Conservation (phyloP, 1,284 basidiomycete genomes). For the Tremellales sp. region DNA sequence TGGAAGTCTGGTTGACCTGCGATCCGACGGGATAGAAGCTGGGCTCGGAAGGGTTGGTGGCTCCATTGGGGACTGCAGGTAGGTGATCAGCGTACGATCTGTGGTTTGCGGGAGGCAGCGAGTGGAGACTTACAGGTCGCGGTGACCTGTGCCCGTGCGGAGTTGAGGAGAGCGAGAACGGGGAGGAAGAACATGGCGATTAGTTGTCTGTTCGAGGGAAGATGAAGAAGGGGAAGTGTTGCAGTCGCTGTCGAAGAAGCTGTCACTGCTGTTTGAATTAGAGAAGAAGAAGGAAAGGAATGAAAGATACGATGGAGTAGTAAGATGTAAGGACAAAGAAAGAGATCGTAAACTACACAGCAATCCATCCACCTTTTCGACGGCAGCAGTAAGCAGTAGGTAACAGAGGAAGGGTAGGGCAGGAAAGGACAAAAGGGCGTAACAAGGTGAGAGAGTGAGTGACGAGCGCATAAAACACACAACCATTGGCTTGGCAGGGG, state of each 20-base stretch:
- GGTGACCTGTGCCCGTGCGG: conserved; percentile 32
- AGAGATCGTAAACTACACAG: not conserved
- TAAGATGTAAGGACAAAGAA: not conserved
- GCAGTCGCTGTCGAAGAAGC: not conserved
- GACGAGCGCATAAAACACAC: not conserved
- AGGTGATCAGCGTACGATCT: not conserved
- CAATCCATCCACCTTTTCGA: not conserved
- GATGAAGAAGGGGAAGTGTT: not conserved
- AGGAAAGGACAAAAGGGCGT: not conserved
- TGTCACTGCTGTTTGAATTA: not conserved
- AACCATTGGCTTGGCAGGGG: not conserved
- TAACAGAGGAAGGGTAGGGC: not conserved
- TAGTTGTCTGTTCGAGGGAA: not conserved
- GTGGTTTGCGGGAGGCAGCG: not conserved
- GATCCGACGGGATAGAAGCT: conserved; percentile 36
- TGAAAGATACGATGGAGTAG: not conserved
- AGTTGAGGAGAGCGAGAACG: conserved; percentile 10
- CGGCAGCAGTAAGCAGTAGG: not conserved
- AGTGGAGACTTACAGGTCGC: conserved; percentile 14
- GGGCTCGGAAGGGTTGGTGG: conserved; percentile 44
- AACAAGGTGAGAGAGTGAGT: no score
- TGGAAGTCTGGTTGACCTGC: conserved; percentile 45
- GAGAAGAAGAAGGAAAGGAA: not conserved
- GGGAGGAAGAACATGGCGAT: not conserved
- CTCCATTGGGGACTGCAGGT: conserved; percentile 35